phyloP scores from a whole-genome alignment of 129 eudicot genomes.

The Escallonia rubra region DNA sequence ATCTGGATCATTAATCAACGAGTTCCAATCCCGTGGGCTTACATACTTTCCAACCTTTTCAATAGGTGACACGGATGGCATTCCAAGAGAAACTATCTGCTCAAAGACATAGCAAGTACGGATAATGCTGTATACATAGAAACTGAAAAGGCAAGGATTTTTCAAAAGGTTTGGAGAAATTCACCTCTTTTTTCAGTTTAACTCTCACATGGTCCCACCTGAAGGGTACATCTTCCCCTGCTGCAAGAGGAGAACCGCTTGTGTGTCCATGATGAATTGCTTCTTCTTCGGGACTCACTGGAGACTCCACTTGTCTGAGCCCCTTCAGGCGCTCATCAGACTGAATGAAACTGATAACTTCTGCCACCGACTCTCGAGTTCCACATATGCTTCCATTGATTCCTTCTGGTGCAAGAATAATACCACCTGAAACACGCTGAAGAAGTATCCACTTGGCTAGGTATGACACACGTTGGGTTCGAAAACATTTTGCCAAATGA shows the following conservation, averaged over 20 bases:
- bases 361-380: slow-evolving; percentile 69
- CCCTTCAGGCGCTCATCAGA: slow-evolving; percentile 75
- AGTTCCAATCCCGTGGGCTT: slow-evolving; percentile 84
- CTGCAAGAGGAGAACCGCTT: slow-evolving; percentile 86
- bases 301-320: slow-evolving; percentile 81
- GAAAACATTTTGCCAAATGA: neutral
- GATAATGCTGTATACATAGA: neutral
- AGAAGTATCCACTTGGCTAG: slow-evolving; percentile 62
- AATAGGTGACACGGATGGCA: slow-evolving; percentile 84
- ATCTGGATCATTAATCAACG: slow-evolving; percentile 79
- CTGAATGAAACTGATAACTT: slow-evolving; percentile 68
- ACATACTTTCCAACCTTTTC: slow-evolving; percentile 84
- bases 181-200: slow-evolving; percentile 85
- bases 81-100: slow-evolving; percentile 95
- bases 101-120: neutral
- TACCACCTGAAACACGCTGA: slow-evolving; percentile 98
- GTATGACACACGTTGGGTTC: slow-evolving; percentile 6
- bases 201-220: slow-evolving; percentile 99
- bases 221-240: slow-evolving; percentile 97
- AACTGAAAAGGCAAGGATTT: neutral
- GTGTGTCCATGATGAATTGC: slow-evolving; percentile 95
- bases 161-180: neutral
- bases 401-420: slow-evolving; percentile 96
- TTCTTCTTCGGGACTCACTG: slow-evolving; percentile 97
- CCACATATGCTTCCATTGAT: slow-evolving; percentile 99